Base-by-base conservation (phyloP, 1,139 yeast genomes). In the Lodderomyces parapsilosis region DNA sequence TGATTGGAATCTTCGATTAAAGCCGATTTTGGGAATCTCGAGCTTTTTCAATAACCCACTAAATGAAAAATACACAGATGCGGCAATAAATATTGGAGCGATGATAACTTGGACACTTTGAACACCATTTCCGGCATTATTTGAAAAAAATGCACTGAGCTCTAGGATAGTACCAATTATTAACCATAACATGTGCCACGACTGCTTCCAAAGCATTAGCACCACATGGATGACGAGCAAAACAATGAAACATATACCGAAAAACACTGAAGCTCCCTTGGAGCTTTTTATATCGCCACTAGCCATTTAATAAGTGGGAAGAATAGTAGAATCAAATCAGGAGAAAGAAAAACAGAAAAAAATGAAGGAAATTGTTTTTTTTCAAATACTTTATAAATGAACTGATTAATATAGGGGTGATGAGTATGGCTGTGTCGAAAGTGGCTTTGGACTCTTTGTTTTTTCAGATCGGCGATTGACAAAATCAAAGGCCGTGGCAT, bases 41-140 rank as follows among this genome's bases (percentile, higher is more conserved):
- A 30, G 15, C 6, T 30, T 30, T 15, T 30, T 30, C 33, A 30
- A 30, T 30, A 30, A 15, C 3, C 33, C 33, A 15, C 33, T 17
- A 30, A 30, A 17, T 4, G 33, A 30, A 15, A 30, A 10, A 13
- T 30, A 30, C 19, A 30, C 33, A 3, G 33, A 30, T 2, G 33
- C 33, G 5, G 33, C 33, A 3, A 30, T 30, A n/a, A 30, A 30
- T 15, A 30, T 30, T 10, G 33, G 33, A 8, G 33, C 33, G 15
- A 30, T 30, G 15, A 30, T 30, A 11, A 30, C 33, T 17, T 30
- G 33, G 10, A 30, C 33, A 17, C 33, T 30, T 30, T 30, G 33
- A 30, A 30, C 33, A 30, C 33, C 33, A 15, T 30, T 4, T 14
- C 33, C 33, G 10, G 33, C 33, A 30, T 19, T 30, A n/a, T 30